Evolutionary conservation across 768 basidiomycete species (phyloP), one percentile per base, ranked within the genome.

Genomic region (Dendrothele bispora): DNA sequence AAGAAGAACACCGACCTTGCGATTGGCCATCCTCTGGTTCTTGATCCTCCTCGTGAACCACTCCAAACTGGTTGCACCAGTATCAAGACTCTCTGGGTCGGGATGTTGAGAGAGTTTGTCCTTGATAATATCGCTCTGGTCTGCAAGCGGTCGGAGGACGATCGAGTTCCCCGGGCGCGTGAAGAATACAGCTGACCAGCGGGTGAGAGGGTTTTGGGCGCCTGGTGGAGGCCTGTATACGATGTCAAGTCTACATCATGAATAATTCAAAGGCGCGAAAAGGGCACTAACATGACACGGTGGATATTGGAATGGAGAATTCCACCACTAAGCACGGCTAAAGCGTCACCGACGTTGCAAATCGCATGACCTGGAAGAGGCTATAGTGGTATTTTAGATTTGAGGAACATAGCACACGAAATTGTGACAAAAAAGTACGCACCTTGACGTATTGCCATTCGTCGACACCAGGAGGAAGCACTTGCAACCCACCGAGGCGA

Each of bases 181-280:
- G 64, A 84, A 83, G 61, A 75, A 84, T 0, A 82, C 81, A 14
- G 83, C 66, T 10, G 82, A 84, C 75, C 77, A 84, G 5, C 82
- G 68, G 34, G 75, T 74, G 40, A 68, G 60, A 11, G 65, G 55
- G 4, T 58, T 66, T 60, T 84, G 84, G 4, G 59, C 62, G 7
- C 77, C 73, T 0, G 83, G 83, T 0, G 84, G 77, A 7, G n/a
- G n/a, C n/a, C n/a, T n/a, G n/a, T n/a, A n/a, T n/a, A n/a, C n/a
- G n/a, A n/a, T n/a, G n/a, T n/a, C n/a, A n/a, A n/a, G n/a, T n/a
- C n/a, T n/a, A n/a, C n/a, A n/a, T n/a, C n/a, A n/a, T n/a, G n/a
- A n/a, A n/a, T n/a, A n/a, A n/a, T n/a, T n/a, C n/a, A n/a, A n/a
- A n/a, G n/a, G n/a, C n/a, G n/a, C n/a, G n/a, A n/a, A 10, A 51